Base-by-base conservation (phyloP, 1,139 yeast genomes). In the Sporopachydermia cereana region DNA sequence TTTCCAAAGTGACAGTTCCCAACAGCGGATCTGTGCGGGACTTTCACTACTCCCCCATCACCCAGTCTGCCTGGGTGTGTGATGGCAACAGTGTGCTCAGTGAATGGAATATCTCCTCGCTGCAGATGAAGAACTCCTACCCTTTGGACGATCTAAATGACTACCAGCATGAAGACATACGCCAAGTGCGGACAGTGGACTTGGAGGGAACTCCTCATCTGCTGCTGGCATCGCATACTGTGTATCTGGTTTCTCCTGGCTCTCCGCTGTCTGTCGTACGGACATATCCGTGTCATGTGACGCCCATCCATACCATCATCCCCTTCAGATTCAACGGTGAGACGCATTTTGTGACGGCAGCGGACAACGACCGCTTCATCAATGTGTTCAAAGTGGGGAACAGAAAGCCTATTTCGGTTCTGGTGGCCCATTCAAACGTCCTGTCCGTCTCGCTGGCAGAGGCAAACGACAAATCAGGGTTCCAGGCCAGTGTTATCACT, bases 311-410 rank as follows among this genome's bases (percentile, higher is more conserved):
- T 50, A 58, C 76, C 27, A 61, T 72, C 3, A 58, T 73, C 16
- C 45, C 46, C 3, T 34, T 34, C n/a, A 9, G 9, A n/a, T 12
- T 7, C 22, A 20, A 17, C 51, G 4, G 52, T 45, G 29, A 16
- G 45, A 5, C 16, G 16, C 16, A 42, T 48, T 73, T 84, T 52
- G 58, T 84, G 46, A 77, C 91, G 1, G 76, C 82, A 48, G 93
- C 96, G 1, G 66, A 66, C 31, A 79, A 77, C 49, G 96, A 88
- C 59, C 72, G 96, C 54, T 85, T 84, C 58, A 69, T 86, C 53
- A 86, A 84, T 58, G 66, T 84, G 47, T 78, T 81, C 56, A 77
- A 81, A 17, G 51, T 77, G 7, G 53, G 64, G 9, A 66, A 65
- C 46, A 57, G 54, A 7, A 63, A 57, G 48, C 60, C 59, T 42